A percentile compares a stretch with the other conserved stretches of the same genome.
These are phyloP conservation scores for Amylocystis lapponica DNA, from an alignment of 768 basidiomycete species.

Conservation along the genomic window DNA sequence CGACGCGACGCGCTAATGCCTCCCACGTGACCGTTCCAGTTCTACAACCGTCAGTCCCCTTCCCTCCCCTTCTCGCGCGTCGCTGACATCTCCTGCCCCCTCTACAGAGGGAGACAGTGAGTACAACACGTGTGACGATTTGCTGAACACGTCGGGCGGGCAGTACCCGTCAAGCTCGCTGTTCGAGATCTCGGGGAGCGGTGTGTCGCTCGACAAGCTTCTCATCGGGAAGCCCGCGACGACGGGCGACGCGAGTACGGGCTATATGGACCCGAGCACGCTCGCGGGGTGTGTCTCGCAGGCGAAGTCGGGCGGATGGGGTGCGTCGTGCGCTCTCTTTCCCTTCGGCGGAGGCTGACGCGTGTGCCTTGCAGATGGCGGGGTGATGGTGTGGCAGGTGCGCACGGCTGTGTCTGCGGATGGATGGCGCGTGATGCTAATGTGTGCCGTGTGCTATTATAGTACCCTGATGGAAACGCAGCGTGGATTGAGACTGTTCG, in stretches of 20 bases:
- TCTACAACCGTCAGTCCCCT: constrained; percentile 29
- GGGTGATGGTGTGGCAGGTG: constrained; percentile 38
- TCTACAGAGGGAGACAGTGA: constrained; percentile 51
- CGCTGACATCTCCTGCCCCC: neutral
- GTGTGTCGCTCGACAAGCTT: constrained; percentile 42
- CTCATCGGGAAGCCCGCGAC: constrained; percentile 52
- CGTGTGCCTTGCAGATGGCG: constrained; percentile 21
- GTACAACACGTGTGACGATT: constrained; percentile 56
- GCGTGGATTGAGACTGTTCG: constrained; percentile 36
- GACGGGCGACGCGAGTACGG: constrained; percentile 36
- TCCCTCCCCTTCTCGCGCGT: neutral
- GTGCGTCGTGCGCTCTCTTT: constrained; percentile 35
- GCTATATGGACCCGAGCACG: constrained; percentile 53
- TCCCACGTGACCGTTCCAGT: constrained; percentile 15
- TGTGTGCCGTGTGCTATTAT: no score
- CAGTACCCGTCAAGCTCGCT: constrained; percentile 57
- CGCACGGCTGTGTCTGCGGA: neutral
- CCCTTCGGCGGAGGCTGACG: constrained; percentile 8
- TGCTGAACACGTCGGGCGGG: constrained; percentile 53
- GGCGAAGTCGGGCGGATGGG: constrained; percentile 63
- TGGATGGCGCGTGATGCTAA: neutral
- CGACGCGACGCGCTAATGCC: neutral
- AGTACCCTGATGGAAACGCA: constrained; percentile 35
- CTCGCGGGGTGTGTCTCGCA: constrained; percentile 55
- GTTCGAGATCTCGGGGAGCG: constrained; percentile 46